These are phyloP conservation scores for Trametes cinnabarina DNA, from an alignment of 768 basidiomycete genomes.

Conservation along the genomic window DNA sequence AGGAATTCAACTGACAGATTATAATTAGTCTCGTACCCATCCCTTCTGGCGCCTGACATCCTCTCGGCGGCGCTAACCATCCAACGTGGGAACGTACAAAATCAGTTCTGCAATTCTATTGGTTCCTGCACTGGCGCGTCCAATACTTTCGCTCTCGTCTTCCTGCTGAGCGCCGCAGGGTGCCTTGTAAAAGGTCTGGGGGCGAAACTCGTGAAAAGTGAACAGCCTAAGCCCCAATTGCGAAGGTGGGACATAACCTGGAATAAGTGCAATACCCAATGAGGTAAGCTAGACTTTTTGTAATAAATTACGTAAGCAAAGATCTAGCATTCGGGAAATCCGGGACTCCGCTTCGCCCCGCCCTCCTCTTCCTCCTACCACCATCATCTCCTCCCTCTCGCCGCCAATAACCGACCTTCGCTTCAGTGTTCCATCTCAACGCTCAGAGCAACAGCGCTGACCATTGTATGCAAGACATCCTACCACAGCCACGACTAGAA, in stretches of 20 bases:
- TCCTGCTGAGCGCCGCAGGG: too few relatives aligned
- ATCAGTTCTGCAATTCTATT: too few relatives aligned
- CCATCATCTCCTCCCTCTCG: background rate
- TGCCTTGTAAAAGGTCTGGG: too few relatives aligned
- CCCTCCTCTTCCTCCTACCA: background rate
- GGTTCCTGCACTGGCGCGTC: too few relatives aligned
- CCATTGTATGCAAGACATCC: constrained; percentile 10
- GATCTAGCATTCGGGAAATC: background rate
- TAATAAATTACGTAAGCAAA: background rate
- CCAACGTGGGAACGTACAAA: too few relatives aligned
- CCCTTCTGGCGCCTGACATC: background rate
- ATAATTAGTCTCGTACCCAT: too few relatives aligned
- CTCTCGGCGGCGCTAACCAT: background rate
- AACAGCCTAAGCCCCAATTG: too few relatives aligned
- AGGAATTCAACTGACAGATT: too few relatives aligned
- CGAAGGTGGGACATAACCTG: too few relatives aligned
- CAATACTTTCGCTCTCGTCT: too few relatives aligned
- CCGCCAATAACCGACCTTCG: background rate
- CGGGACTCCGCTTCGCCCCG: background rate
- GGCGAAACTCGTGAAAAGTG: too few relatives aligned
- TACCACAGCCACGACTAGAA: background rate
- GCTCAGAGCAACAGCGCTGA: background rate
- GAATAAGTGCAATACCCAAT: too few relatives aligned
- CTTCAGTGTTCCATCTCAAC: background rate
- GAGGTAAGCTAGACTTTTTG: background rate